Conservation (phyloP, 352 stramenopile species). For the Globisporangium cystogenes region DNA sequence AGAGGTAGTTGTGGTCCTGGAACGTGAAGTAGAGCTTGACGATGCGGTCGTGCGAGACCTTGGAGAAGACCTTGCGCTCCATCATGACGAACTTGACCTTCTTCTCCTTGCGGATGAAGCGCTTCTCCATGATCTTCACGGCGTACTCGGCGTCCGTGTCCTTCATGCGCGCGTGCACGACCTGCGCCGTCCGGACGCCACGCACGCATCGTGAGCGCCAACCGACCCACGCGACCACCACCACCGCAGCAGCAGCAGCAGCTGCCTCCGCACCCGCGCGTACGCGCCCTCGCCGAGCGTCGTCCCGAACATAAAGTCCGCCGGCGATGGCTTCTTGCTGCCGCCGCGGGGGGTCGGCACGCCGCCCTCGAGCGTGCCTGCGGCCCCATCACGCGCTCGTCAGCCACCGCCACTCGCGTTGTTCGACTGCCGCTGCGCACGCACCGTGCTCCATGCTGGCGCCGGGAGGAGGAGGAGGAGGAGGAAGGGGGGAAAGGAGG, state of each 20-base stretch:
- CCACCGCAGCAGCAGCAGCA: too few relatives aligned
- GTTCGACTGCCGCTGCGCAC: too few relatives aligned
- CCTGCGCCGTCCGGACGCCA: conserved; percentile 14
- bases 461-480: too few relatives aligned
- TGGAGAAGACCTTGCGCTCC: conserved; percentile 89
- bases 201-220: background rate
- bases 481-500: background rate
- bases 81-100: conserved; percentile 92
- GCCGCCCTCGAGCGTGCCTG: conserved; percentile 28
- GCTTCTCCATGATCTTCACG: conserved; percentile 92
- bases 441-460: background rate
- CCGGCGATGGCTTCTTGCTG: conserved; percentile 72
- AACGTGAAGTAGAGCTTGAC: conserved; percentile 91
- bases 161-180: conserved; percentile 89
- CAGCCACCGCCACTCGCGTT: too few relatives aligned
- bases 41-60: conserved; percentile 82
- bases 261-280: conserved; percentile 43
- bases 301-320: conserved; percentile 87
- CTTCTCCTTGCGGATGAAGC: conserved; percentile 89
- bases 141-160: conserved; percentile 82
- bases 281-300: conserved; percentile 87
- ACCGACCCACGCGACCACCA: too few relatives aligned
- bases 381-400: background rate
- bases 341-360: conserved; percentile 25
- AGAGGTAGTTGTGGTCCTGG: conserved; percentile 85